phyloP scores from a whole-genome alignment of 2,329 filamentous ascomycete genomes.

The Fusarium multiceps region DNA sequence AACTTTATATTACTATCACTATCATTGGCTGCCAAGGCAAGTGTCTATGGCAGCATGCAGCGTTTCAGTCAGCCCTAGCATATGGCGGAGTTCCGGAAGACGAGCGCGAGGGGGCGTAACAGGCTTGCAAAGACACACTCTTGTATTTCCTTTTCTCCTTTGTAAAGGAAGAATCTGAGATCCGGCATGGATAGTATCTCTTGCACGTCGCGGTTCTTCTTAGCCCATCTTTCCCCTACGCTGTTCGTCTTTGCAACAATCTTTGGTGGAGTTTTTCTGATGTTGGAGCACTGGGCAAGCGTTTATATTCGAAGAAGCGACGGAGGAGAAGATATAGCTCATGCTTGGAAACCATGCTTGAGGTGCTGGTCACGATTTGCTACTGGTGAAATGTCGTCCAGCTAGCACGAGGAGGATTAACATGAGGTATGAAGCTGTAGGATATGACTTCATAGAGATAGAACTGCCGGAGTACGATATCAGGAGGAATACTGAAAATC shows the following conservation, averaged over 20 bases:
- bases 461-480: slow-evolving; percentile 20
- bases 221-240: slow-evolving; percentile 17
- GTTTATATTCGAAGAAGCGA: slow-evolving; percentile 38
- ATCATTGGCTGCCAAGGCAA: slow-evolving; percentile 35
- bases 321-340: slow-evolving; percentile 1
- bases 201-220: slow-evolving; percentile 22
- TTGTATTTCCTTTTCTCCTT: slow-evolving; percentile 25
- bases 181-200: slow-evolving; percentile 30
- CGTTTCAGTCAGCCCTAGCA: slow-evolving; percentile 48
- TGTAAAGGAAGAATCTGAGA: slow-evolving; percentile 32
- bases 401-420: slow-evolving; percentile 10
- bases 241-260: slow-evolving; percentile 27
- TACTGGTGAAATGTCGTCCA: slow-evolving; percentile 1
- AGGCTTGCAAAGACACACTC: slow-evolving; percentile 36
- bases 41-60: slow-evolving; percentile 37
- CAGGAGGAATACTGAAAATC: slow-evolving; percentile 1
- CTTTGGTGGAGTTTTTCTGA: slow-evolving; percentile 34
- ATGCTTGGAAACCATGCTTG: neutral
- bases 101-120: slow-evolving; percentile 38
- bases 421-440: slow-evolving; percentile 37
- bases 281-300: slow-evolving; percentile 39
- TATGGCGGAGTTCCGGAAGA: slow-evolving; percentile 52
- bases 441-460: slow-evolving; percentile 43
- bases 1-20: slow-evolving; percentile 35
- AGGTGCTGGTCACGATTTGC: slow-evolving; percentile 8